Percentiles rank a stretch among this genome's conserved stretches.
Conservation (phyloP, 129 eudicot species). For the Flaveria robusta region DNA sequence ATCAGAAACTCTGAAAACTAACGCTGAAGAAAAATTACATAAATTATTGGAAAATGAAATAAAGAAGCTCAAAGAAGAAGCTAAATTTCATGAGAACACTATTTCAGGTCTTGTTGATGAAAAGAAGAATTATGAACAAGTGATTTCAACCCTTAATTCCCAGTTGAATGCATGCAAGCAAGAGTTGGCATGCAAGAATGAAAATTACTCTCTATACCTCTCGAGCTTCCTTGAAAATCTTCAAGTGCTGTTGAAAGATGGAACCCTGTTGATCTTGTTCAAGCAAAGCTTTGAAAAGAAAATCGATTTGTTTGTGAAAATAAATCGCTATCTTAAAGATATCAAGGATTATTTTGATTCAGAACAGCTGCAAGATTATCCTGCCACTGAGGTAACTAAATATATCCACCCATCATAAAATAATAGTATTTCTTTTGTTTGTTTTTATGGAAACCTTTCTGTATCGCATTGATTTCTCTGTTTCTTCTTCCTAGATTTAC, state of each 20-base stretch:
- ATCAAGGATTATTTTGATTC: slow-evolving; percentile 45
- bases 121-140: slow-evolving; percentile 35
- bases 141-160: slow-evolving; percentile 47
- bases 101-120: too few species aligned
- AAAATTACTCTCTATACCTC: slow-evolving; percentile 49
- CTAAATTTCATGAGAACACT: not conserved
- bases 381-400: slow-evolving; percentile 47
- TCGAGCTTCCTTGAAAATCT: slow-evolving; percentile 50
- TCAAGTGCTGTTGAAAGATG: slow-evolving; percentile 57
- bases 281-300: slow-evolving; percentile 49
- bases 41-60: slow-evolving; percentile 55
- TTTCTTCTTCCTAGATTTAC: too few species aligned
- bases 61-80: slow-evolving; percentile 70
- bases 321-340: slow-evolving; percentile 51
- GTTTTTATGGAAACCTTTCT: not conserved
- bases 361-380: slow-evolving; percentile 41
- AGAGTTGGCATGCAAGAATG: slow-evolving; percentile 63
- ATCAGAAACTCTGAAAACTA: slow-evolving; percentile 46
- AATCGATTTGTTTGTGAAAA: slow-evolving; percentile 51
- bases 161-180: slow-evolving; percentile 60
- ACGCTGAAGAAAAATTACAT: slow-evolving; percentile 46
- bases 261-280: slow-evolving; percentile 43
- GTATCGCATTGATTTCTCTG: too few species aligned
- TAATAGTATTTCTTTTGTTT: not conserved
- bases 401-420: not conserved